Percentiles rank a stretch among this genome's conserved stretches.
These are phyloP conservation scores for Eutypa lata DNA, from an alignment of 2,329 filamentous ascomycete species.

Conservation along the genomic window DNA sequence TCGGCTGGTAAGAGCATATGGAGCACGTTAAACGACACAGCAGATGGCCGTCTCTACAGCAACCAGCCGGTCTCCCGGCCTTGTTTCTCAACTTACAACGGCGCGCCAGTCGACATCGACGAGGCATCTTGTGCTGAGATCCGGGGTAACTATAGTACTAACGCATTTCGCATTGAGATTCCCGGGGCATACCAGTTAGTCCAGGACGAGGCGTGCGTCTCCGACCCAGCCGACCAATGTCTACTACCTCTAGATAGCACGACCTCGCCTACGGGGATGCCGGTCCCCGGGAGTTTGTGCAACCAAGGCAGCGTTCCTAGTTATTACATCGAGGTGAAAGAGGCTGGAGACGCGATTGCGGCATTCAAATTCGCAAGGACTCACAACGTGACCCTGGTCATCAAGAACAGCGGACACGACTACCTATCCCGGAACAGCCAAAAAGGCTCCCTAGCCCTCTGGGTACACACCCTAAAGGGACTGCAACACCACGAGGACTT, in stretches of 20 bases:
- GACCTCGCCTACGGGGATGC: conserved; percentile 15
- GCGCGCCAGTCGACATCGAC: conserved; percentile 11
- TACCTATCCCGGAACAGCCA: conserved; percentile 29
- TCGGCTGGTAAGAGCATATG: too few species aligned
- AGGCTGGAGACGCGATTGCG: conserved; percentile 17
- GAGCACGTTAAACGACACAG: conserved; percentile 18
- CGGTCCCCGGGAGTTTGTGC: conserved; percentile 17
- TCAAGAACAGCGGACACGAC: conserved; percentile 34
- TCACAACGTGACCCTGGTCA: conserved; percentile 21
- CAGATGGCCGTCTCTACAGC: conserved; percentile 17
- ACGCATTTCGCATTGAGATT: conserved; percentile 18
- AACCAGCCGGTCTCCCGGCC: conserved; percentile 22
- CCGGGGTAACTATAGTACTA: conserved; percentile 19
- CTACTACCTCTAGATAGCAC: conserved; percentile 23
- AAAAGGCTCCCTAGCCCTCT: conserved; percentile 25
- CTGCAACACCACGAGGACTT: conserved; percentile 19
- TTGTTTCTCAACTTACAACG: conserved; percentile 25
- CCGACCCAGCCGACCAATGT: conserved; percentile 24
- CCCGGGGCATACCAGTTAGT: conserved; percentile 25
- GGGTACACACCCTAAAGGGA: conserved; percentile 24
- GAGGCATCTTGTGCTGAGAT: conserved; percentile 17
- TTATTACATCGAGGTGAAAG: conserved; percentile 19
- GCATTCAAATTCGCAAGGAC: conserved; percentile 20
- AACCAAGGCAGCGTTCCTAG: conserved; percentile 22
- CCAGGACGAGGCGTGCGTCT: conserved; percentile 25